Conservation (phyloP, 352 stramenopile genomes). For the Phytophthora agathidicida region DNA sequence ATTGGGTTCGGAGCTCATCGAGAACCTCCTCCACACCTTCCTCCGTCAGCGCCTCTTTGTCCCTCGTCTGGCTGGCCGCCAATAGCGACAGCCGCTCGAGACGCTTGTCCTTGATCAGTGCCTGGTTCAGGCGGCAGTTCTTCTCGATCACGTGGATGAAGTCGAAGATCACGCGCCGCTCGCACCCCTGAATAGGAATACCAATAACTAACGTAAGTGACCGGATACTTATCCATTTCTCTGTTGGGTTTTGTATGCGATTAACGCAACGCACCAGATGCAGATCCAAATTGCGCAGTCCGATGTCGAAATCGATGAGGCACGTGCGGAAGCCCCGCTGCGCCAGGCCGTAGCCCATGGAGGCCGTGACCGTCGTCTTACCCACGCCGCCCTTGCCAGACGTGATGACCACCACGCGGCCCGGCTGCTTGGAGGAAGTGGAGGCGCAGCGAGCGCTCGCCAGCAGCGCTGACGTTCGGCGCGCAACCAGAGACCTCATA, state of each 20-base stretch:
- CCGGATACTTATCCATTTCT: constrained; percentile 1
- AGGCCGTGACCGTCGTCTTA: constrained; percentile 93
- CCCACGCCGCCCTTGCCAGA: constrained; percentile 94
- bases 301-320: constrained; percentile 96
- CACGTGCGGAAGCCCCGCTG: constrained; percentile 87
- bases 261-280: constrained; percentile 60
- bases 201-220: background rate
- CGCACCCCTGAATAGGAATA: constrained; percentile 55
- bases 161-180: constrained; percentile 94
- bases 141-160: constrained; percentile 94
- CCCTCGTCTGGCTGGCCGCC: constrained; percentile 89
- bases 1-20: constrained; percentile 81
- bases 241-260: constrained; percentile 10
- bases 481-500: no score
- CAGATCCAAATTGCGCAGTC: constrained; percentile 92
- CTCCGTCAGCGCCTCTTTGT: constrained; percentile 92
- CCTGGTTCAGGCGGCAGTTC: constrained; percentile 90
- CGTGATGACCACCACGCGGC: constrained; percentile 90
- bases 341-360: constrained; percentile 84
- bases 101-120: constrained; percentile 92
- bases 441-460: constrained; percentile 10
- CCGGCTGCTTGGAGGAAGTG: constrained; percentile 22
- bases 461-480: constrained; percentile 12
- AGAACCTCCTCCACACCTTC: constrained; percentile 87
- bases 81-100: constrained; percentile 85